Evolutionary conservation across 345 rosid genomes (phyloP).

Genomic region (Boechera stricta): DNA sequence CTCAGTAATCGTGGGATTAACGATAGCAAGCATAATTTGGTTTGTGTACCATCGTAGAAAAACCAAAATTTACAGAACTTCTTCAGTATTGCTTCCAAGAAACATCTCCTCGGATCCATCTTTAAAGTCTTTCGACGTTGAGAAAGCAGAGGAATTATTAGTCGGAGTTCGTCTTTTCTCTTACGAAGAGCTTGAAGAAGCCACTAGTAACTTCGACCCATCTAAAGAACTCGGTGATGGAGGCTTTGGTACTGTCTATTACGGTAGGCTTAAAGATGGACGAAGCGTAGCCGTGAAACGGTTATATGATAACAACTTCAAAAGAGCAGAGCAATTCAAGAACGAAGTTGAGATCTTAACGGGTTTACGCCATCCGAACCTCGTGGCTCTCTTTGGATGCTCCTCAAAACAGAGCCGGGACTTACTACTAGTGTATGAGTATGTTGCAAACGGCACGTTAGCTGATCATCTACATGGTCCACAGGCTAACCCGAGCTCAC

Average conservation of each 20-base stretch:
- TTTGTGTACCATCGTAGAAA: constrained; percentile 41
- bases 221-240: constrained; percentile 86
- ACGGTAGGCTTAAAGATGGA: constrained; percentile 87
- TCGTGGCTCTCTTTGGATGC: constrained; percentile 83
- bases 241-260: constrained; percentile 87
- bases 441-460: constrained; percentile 81
- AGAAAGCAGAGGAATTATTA: constrained; percentile 48
- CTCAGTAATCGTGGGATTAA: constrained; percentile 34
- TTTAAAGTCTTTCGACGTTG: constrained; percentile 49
- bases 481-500: constrained; percentile 63
- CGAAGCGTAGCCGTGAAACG: constrained; percentile 87
- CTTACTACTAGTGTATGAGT: constrained; percentile 84
- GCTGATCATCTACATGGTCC: constrained; percentile 86
- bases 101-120: constrained; percentile 53
- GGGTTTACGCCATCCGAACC: constrained; percentile 68
- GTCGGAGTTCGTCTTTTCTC: constrained; percentile 63
- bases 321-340: constrained; percentile 77
- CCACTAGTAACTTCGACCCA: constrained; percentile 75
- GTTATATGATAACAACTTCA: constrained; percentile 74
- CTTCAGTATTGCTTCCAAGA: constrained; percentile 46
- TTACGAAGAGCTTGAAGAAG: constrained; percentile 69
- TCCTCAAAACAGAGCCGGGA: constrained; percentile 79
- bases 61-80: constrained; percentile 40
- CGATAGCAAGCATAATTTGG: constrained; percentile 4
- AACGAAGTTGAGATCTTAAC: constrained; percentile 84